These are phyloP conservation scores for Rhizophagus prolifer DNA, from an alignment of 192 early-diverging fungal genomes.

Conservation along the genomic window DNA sequence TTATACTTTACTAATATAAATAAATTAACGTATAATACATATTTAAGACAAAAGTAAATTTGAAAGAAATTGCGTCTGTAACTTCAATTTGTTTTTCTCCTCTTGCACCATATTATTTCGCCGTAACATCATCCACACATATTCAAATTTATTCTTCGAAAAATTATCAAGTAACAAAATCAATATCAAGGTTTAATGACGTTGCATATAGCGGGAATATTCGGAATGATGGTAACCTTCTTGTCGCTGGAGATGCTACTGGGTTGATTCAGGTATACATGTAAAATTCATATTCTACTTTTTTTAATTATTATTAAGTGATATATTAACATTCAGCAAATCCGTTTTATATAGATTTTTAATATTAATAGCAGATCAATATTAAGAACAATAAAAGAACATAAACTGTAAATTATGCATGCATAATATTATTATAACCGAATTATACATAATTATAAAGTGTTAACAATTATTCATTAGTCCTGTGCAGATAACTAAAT, in stretches of 20 bases:
- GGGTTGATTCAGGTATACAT: slow-evolving; percentile 70
- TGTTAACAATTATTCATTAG: slow-evolving; percentile 34
- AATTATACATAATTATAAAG: background rate
- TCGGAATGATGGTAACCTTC: slow-evolving; percentile 83
- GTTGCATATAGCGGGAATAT: slow-evolving; percentile 79
- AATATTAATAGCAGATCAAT: slow-evolving; percentile 66
- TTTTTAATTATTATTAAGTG: too few species aligned
- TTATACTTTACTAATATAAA: too few species aligned
- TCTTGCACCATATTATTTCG: slow-evolving; percentile 80
- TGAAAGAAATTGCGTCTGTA: slow-evolving; percentile 87
- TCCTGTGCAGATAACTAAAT: slow-evolving; percentile 80
- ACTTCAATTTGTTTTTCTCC: slow-evolving; percentile 82
- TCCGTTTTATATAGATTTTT: slow-evolving; percentile 47
- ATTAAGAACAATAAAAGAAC: slow-evolving; percentile 59
- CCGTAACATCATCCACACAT: slow-evolving; percentile 85
- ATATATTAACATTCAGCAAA: background rate
- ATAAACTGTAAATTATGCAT: slow-evolving; percentile 51
- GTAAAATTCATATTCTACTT: background rate
- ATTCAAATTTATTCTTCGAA: slow-evolving; percentile 89
- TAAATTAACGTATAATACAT: too few species aligned
- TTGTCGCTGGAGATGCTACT: slow-evolving; percentile 90
- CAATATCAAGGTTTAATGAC: slow-evolving; percentile 91
- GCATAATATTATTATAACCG: slow-evolving; percentile 3
- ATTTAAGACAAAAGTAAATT: slow-evolving; percentile 72
- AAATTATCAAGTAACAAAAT: slow-evolving; percentile 82